Base-by-base conservation (phyloP, 2,329 filamentous ascomycete genomes). In the Pseudogymnoascus sp. region DNA sequence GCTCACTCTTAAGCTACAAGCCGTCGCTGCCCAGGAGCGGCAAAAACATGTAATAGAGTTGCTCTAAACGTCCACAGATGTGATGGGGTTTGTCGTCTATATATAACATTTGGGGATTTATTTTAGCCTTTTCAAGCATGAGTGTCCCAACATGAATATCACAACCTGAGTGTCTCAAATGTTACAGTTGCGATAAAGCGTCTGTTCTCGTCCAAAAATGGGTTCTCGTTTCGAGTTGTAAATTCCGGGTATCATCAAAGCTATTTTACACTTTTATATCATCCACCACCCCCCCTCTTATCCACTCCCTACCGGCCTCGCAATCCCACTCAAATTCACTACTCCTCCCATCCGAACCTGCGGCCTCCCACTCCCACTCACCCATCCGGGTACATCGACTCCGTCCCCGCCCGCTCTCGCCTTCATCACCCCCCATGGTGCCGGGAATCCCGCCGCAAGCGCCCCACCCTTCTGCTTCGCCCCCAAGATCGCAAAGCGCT, bases 401-500 rank as follows among this genome's bases (percentile, higher is more conserved):
- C 65, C 68, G 0, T 82, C 80, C 66, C 82, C 80, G 12, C 80
- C 80, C 62, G 85, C 82, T 66, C 83, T 83, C 35, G 82, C 79
- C 51, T 78, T 80, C 13, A 95, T 82, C 0, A 88, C 87, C 62
- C 85, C 80, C 81, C 87, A 91, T 0, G 90, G 84, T 44, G 77
- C 78, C 1, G 92, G 92, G 78, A 93, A 97, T 0, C 90, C 90
- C 1, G 88, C 88, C 35, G 79, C 79, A 17, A 90, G 74, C 0
- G 87, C 82, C 25, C 84, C 82, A 4, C 82, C 83, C 66, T 82
- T 83, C 64, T 81, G 81, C 78, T 87, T 88, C 25, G 89, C 86
- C 2, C 92, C 92, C 60, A 89, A 85, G 44, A 97, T 90, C 10
- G 91, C 92, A 70, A 97, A 92, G 58, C 89, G 86, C 44, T 83